Conservation (phyloP, 257 asterid species). For the Ballota nigra region DNA sequence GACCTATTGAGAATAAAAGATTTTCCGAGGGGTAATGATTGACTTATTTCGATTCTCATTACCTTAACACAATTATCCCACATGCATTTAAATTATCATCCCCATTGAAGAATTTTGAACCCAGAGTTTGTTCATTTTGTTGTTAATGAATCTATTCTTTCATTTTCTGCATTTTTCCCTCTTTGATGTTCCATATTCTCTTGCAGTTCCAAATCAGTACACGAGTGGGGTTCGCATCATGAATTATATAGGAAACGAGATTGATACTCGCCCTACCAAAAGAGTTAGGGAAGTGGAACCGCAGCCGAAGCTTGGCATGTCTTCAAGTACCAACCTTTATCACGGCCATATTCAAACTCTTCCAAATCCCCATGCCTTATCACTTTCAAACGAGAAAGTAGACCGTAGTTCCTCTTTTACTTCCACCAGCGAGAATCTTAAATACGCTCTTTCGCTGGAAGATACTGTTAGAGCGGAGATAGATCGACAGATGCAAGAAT, state of each 20-base stretch:
- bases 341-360: conserved; percentile 33
- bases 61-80: too few relatives aligned
- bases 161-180: background rate
- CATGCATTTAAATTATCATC: too few relatives aligned
- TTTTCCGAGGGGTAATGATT: too few relatives aligned
- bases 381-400: conserved; percentile 48
- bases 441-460: conserved; percentile 26
- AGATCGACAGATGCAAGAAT: conserved; percentile 48
- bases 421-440: conserved; percentile 39
- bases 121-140: background rate
- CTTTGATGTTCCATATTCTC: background rate
- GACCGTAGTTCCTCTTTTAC: conserved; percentile 36
- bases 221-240: conserved; percentile 30
- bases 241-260: conserved; percentile 34
- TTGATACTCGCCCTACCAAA: conserved; percentile 33
- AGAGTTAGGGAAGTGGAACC: conserved; percentile 46
- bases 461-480: conserved; percentile 37
- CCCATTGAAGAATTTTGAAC: too few relatives aligned
- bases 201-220: conserved; percentile 40
- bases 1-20: too few relatives aligned
- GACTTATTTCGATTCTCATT: too few relatives aligned
- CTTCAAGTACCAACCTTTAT: conserved; percentile 34
- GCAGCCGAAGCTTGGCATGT: conserved; percentile 39
- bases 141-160: background rate
- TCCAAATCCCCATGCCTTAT: conserved; percentile 40